Base-by-base conservation (phyloP, 1,284 basidiomycete genomes). In the Ustilago loliicola region DNA sequence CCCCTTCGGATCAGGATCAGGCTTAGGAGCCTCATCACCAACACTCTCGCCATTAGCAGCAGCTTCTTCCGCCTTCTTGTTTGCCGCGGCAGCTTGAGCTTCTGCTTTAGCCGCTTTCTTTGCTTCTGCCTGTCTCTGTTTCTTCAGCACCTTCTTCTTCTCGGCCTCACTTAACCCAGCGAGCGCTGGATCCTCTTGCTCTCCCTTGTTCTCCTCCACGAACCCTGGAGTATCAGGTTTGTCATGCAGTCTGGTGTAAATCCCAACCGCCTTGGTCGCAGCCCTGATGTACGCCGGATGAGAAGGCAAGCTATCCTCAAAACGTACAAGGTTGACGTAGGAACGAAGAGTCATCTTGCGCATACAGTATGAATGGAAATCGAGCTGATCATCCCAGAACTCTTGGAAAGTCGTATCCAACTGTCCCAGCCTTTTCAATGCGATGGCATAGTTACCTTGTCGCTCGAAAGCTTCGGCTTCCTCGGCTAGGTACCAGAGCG, bases 331-430 rank as follows among this genome's bases (percentile, higher is more conserved):
- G 62, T 91, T 90, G 60, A 93, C 81, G 86, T 99, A 99, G 15
- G 93, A 90, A 56, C 92, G 92, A 42, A 99, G 88, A 3, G 94
- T 97, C 85, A 93, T 94, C 82, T 94, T 94, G 53, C 97, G 91
- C 82, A 98, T 85, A 80, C 94, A 94, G 87, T 99, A 99, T 8
- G 92, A 92, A 87, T 99, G 97, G 89, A 99, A 99, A 87, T 99
- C 97, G 83, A 94, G 96, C 87, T 99, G 96, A 85, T 99, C 97
- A 79, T 98, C 95, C 83, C 96, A 94, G 77, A 94, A 91, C 65
- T 94, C 93, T 64, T 93, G 90, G 87, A 97, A 98, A 17, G 92
- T 89, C 91, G 94, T 93, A 69, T 91, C 90, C 48, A 97, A 88
- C 55, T 92, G 90, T 63, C 91, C 90, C 82, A 94, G 96, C 80